These are phyloP conservation scores for Ophiorrhiza pumila DNA, from an alignment of 257 asterid genomes.

Conservation along the genomic window DNA sequence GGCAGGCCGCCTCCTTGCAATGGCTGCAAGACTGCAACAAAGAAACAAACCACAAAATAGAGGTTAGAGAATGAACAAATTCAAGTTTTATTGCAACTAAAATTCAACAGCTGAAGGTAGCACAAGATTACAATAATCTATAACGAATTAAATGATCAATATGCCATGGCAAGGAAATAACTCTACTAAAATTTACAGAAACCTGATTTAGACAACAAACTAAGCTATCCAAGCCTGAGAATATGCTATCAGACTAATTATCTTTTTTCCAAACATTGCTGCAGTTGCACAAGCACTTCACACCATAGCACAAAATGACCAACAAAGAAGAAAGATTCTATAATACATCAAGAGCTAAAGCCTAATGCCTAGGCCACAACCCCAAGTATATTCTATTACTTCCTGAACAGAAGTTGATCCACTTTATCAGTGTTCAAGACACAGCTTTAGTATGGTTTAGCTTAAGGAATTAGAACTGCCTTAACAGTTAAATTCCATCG, in stretches of 20 bases:
- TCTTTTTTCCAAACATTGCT: constrained; percentile 1
- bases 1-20: constrained; percentile 79
- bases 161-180: not conserved
- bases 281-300: not conserved
- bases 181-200: not conserved
- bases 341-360: not conserved
- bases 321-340: not conserved
- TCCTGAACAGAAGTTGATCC: not conserved
- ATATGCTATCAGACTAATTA: not conserved
- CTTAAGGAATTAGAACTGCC: not conserved
- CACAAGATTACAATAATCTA: not conserved
- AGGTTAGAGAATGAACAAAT: constrained; percentile 2
- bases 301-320: not conserved
- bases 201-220: not conserved
- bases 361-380: not conserved
- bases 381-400: not conserved
- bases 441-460: not conserved
- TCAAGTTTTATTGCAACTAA: not conserved
- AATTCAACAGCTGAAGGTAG: not conserved
- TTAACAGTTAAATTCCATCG: no score
- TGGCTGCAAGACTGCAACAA: constrained; percentile 83
- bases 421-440: not conserved
- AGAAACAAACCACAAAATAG: constrained; percentile 19
- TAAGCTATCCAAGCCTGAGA: not conserved
- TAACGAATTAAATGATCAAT: constrained; percentile 3